phyloP scores from a whole-genome alignment of 257 asterid species.

The Fraxinus cuspidata region DNA sequence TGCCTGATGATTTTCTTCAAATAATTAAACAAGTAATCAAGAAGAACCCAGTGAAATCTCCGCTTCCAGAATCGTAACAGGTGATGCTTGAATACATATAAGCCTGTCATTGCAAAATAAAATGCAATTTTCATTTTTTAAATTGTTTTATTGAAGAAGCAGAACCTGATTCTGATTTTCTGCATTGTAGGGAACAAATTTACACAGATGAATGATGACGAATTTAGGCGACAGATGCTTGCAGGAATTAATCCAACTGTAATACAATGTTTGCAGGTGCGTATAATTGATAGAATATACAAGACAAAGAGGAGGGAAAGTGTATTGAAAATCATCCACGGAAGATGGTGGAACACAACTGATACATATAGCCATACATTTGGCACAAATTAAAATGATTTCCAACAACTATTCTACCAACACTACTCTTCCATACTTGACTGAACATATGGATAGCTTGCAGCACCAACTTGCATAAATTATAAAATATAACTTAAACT shows the following conservation, averaged over 20 bases:
- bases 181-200: slow-evolving; percentile 39
- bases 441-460: too few species aligned
- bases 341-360: too few species aligned
- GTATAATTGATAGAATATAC: too few species aligned
- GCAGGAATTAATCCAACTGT: slow-evolving; percentile 53
- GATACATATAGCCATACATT: too few species aligned
- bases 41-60: slow-evolving; percentile 28
- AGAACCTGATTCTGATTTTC: slow-evolving; percentile 12
- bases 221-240: slow-evolving; percentile 56
- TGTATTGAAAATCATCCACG: too few species aligned
- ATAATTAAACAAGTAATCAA: slow-evolving; percentile 30
- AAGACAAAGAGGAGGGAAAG: too few species aligned
- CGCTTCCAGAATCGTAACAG: slow-evolving; percentile 39
- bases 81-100: slow-evolving; percentile 21
- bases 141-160: background rate
- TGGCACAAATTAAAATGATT: too few species aligned
- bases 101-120: background rate
- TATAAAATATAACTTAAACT: too few species aligned
- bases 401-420: too few species aligned
- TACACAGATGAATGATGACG: slow-evolving; percentile 49
- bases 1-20: slow-evolving; percentile 39
- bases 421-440: too few species aligned
- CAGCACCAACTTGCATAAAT: too few species aligned
- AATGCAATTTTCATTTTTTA: slow-evolving; percentile 7
- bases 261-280: slow-evolving; percentile 45